phyloP scores from a whole-genome alignment of 2,329 filamentous ascomycete genomes.

The Pseudogymnoascus sp. region DNA sequence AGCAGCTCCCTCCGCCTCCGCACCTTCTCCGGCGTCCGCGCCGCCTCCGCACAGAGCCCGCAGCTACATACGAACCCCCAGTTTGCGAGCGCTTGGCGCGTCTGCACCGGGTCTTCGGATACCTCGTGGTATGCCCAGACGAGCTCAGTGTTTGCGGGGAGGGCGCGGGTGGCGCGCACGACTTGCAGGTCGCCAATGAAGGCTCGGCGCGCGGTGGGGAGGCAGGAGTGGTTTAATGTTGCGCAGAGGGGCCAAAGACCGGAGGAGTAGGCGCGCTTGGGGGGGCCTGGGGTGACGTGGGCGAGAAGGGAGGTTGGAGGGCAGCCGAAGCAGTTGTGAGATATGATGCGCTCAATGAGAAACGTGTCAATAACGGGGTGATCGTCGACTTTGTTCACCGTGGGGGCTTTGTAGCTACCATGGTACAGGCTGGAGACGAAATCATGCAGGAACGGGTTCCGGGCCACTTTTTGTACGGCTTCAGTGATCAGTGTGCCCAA shows the following conservation, averaged over 20 bases:
- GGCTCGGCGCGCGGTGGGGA: constrained; percentile 37
- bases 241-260: constrained; percentile 45
- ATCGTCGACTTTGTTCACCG: constrained; percentile 29
- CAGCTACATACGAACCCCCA: constrained; percentile 41
- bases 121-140: constrained; percentile 16
- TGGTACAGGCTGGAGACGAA: constrained; percentile 34
- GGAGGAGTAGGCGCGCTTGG: constrained; percentile 18
- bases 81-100: constrained; percentile 15
- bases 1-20: background rate
- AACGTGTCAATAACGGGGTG: constrained; percentile 42
- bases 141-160: constrained; percentile 41
- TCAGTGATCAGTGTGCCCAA: constrained; percentile 30
- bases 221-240: constrained; percentile 47
- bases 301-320: constrained; percentile 21
- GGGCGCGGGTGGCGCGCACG: constrained; percentile 38
- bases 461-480: constrained; percentile 39
- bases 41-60: constrained; percentile 1
- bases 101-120: constrained; percentile 27
- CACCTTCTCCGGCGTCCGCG: background rate
- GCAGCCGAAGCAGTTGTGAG: constrained; percentile 39
- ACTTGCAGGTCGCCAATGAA: constrained; percentile 51
- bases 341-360: constrained; percentile 36
- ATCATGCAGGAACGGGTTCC: constrained; percentile 31
- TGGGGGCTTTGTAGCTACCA: constrained; percentile 32
- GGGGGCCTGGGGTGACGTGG: constrained; percentile 15